Percentiles rank a stretch among this genome's conserved stretches.
phyloP scores from a whole-genome alignment of 2,329 filamentous ascomycete species.

The Fusarium albosuccineum region DNA sequence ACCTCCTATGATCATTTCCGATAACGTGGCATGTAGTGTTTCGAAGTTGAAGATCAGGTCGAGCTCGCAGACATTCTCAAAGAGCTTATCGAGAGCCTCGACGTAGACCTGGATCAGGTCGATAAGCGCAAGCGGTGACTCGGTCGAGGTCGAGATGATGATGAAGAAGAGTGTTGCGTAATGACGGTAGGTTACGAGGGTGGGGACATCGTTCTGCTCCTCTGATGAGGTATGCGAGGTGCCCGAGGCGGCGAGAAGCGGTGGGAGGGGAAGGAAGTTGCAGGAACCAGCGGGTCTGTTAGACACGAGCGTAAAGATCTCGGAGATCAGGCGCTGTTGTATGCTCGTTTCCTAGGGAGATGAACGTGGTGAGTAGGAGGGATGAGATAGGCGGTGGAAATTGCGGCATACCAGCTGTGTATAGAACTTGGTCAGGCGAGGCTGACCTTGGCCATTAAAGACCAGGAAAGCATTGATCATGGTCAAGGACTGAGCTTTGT shows the following conservation, averaged over 20 bases:
- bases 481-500: conserved; percentile 42
- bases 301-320: conserved; percentile 96
- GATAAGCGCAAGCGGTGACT: conserved; percentile 93
- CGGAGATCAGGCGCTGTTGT: conserved; percentile 94
- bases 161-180: conserved; percentile 99
- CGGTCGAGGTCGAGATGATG: conserved; percentile 94
- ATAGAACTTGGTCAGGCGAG: conserved; percentile 97
- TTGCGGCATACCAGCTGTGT: conserved; percentile 80
- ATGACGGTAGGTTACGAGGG: conserved; percentile 96
- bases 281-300: conserved; percentile 92
- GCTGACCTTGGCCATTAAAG: conserved; percentile 98
- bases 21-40: conserved; percentile 89
- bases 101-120: conserved; percentile 99
- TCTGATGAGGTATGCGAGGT: conserved; percentile 74
- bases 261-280: conserved; percentile 91
- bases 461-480: conserved; percentile 99
- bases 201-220: conserved; percentile 88
- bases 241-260: conserved; percentile 72
- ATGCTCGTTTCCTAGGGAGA: conserved; percentile 87
- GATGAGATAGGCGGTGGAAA: background rate
- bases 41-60: conserved; percentile 99
- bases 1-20: conserved; percentile 95
- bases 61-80: conserved; percentile 98
- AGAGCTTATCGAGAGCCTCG: conserved; percentile 92
- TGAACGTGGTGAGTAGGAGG: conserved; percentile 14